A percentile compares a stretch with the other conserved stretches of the same genome.
These are phyloP conservation scores for Schizothecium vesticola DNA, from an alignment of 495 filamentous ascomycete genomes.

Conservation along the genomic window DNA sequence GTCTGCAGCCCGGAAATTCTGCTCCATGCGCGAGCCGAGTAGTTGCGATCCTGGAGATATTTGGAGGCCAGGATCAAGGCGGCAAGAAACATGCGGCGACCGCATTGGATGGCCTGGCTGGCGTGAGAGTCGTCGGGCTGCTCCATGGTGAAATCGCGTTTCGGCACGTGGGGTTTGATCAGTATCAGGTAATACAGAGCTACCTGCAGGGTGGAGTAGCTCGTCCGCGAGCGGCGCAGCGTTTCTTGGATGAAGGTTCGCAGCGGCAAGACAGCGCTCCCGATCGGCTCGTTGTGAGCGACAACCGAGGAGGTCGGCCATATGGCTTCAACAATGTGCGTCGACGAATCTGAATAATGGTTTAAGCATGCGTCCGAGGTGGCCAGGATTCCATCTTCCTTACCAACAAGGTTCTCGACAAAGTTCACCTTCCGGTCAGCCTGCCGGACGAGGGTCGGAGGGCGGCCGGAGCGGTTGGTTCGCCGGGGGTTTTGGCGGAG, in stretches of 20 bases:
- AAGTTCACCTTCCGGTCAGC: constrained; percentile 91
- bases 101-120: constrained; percentile 85
- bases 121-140: constrained; percentile 68
- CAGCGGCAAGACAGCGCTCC: constrained; percentile 74
- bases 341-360: constrained; percentile 74
- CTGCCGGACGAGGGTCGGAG: constrained; percentile 81
- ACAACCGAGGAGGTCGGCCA: constrained; percentile 76
- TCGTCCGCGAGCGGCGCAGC: constrained; percentile 86
- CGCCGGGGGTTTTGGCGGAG: constrained; percentile 79
- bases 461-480: constrained; percentile 60
- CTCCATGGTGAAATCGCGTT: constrained; percentile 77
- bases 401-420: constrained; percentile 98
- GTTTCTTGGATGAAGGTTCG: constrained; percentile 97
- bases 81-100: constrained; percentile 94
- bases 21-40: constrained; percentile 94
- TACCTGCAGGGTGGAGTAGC: constrained; percentile 95
- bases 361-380: constrained; percentile 23
- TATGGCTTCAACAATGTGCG: constrained; percentile 94
- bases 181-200: constrained; percentile 94
- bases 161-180: constrained; percentile 85
- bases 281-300: constrained; percentile 51
- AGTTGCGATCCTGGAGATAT: constrained; percentile 96
- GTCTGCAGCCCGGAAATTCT: constrained; percentile 93
- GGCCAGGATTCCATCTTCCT: constrained; percentile 39
- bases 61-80: constrained; percentile 92